A percentile compares a stretch with the other conserved stretches of the same genome.
These are phyloP conservation scores for Astrothelium subdiscretum DNA, from an alignment of 495 filamentous ascomycete species.

Conservation along the genomic window DNA sequence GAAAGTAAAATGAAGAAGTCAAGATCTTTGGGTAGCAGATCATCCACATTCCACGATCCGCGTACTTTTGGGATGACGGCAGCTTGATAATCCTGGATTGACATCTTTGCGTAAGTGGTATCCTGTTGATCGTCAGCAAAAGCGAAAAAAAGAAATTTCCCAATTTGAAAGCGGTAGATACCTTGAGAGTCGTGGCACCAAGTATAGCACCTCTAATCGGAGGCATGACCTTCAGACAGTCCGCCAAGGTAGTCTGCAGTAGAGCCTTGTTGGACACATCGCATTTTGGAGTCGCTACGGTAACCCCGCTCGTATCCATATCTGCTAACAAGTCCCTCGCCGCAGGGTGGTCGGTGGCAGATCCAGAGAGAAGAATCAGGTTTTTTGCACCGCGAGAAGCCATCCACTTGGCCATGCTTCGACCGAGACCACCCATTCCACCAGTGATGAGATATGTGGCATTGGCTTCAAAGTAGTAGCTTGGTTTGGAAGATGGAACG, in stretches of 20 bases:
- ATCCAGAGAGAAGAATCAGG: conserved; percentile 1
- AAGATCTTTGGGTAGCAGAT: conserved; percentile 2
- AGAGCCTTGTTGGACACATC: background rate
- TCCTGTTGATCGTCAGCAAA: background rate
- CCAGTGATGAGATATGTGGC: conserved; percentile 36
- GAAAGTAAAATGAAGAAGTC: conserved; percentile 13
- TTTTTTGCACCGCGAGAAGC: background rate
- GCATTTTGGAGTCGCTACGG: background rate
- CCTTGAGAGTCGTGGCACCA: conserved; percentile 7
- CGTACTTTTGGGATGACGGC: conserved; percentile 2
- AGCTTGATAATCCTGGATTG: background rate
- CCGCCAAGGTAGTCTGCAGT: background rate
- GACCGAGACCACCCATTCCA: conserved; percentile 35
- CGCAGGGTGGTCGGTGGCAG: background rate
- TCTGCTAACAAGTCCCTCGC: background rate
- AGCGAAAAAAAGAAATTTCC: background rate
- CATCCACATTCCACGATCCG: conserved; percentile 9
- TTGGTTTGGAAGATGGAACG: background rate
- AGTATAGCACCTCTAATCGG: conserved; percentile 4
- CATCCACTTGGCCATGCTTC: background rate
- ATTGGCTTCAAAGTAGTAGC: background rate
- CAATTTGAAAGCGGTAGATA: background rate
- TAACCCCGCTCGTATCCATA: background rate
- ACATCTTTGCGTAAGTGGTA: conserved; percentile 1
- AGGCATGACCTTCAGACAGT: background rate